These are phyloP conservation scores for Climacium dendroides DNA, from an alignment of 225 moss, liverwort and hornwort species.

Conservation along the genomic window DNA sequence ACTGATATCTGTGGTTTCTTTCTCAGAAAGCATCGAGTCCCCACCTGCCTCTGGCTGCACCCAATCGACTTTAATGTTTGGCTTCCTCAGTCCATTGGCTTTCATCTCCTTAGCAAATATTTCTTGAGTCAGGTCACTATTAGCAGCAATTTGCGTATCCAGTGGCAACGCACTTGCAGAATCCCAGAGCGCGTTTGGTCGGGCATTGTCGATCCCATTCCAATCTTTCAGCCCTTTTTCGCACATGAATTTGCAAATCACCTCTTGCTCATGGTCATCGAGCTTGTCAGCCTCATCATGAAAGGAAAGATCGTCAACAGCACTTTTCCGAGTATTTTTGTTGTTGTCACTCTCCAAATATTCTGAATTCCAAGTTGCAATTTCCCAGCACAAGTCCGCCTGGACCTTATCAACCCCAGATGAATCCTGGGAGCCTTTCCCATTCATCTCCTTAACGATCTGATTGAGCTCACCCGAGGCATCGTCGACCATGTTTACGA, in stretches of 20 bases:
- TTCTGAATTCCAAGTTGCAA: neutral
- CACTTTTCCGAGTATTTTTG: neutral
- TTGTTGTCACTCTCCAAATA: neutral
- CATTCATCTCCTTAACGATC: neutral
- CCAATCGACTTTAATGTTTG: neutral
- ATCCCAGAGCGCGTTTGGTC: neutral
- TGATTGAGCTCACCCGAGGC: neutral
- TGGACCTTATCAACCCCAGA: neutral
- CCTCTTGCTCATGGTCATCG: neutral
- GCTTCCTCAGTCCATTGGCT: neutral
- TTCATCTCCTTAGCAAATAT: neutral
- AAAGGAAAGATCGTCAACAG: neutral
- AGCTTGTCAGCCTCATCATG: neutral
- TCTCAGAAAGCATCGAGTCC: neutral
- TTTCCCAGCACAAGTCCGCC: neutral
- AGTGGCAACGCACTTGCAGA: neutral
- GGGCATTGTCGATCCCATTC: neutral
- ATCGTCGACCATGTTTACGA: neutral
- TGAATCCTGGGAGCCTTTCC: neutral
- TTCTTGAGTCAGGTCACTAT: neutral
- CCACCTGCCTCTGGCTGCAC: neutral
- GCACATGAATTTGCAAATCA: neutral
- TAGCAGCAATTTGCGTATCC: neutral
- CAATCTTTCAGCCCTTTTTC: neutral
- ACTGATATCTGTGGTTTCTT: neutral